Conservation (phyloP, 2,329 filamentous ascomycete species). For the Neurospora crassa region DNA sequence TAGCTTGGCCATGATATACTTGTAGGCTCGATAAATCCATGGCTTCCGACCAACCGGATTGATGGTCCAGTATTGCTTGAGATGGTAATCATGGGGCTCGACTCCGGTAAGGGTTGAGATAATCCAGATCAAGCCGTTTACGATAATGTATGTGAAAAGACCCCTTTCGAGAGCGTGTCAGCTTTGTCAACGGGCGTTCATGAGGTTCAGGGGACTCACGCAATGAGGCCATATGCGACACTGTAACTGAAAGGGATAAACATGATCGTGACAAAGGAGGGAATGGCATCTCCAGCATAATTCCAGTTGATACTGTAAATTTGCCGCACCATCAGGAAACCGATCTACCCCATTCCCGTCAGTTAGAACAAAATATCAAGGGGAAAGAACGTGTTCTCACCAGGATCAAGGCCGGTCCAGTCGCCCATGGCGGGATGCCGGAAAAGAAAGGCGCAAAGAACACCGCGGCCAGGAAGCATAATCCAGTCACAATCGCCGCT, state of each 20-base stretch:
- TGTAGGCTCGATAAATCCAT: conserved; percentile 33
- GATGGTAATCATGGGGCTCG: conserved; percentile 41
- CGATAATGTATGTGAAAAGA: conserved; percentile 42
- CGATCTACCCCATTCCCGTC: conserved; percentile 37
- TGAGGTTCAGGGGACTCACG: conserved; percentile 34
- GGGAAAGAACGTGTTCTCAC: conserved; percentile 29
- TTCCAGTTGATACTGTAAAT: conserved; percentile 68
- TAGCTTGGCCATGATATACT: not conserved
- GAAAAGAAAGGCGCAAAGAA: conserved; percentile 72
- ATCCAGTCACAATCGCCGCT: conserved; percentile 58
- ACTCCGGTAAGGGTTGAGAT: conserved; percentile 34
- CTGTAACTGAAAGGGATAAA: conserved; percentile 74
- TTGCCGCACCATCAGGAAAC: conserved; percentile 69
- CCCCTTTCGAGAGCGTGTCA: conserved; percentile 26
- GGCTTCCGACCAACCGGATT: conserved; percentile 37
- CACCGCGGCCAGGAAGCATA: conserved; percentile 61
- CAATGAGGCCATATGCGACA: conserved; percentile 68
- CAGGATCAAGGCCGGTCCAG: conserved; percentile 62
- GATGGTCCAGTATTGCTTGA: conserved; percentile 49
- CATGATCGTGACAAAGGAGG: conserved; percentile 65
- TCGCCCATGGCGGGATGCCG: conserved; percentile 70
- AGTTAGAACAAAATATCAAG: not conserved
- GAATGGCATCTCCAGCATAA: conserved; percentile 66
- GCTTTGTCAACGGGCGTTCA: not conserved
- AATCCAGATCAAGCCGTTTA: conserved; percentile 39